Evolutionary conservation across 225 moss, liverwort and hornwort species (phyloP).

Genomic region (Physcomitrellopsis africana): DNA sequence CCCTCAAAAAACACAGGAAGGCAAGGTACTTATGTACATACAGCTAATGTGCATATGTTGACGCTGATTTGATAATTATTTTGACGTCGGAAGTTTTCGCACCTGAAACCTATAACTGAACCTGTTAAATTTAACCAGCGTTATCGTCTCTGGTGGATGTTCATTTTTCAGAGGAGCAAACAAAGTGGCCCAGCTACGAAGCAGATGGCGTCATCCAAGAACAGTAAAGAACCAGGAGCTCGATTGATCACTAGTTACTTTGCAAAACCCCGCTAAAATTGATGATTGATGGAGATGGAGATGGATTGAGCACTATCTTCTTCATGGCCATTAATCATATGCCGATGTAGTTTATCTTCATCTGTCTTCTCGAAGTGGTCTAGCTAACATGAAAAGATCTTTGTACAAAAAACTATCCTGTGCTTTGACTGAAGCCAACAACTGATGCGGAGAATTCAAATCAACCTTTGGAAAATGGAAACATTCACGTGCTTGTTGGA

Average conservation of each 20-base stretch:
- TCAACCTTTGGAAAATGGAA: neutral
- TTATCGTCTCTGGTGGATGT: conserved; percentile 22
- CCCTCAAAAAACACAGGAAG: conserved; percentile 28
- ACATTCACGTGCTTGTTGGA: too few relatives aligned
- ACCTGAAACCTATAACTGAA: neutral
- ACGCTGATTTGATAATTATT: conserved; percentile 5
- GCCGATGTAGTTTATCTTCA: conserved; percentile 3
- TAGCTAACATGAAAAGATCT: neutral
- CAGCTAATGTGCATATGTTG: neutral
- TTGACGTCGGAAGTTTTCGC: neutral
- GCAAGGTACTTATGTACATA: conserved; percentile 40
- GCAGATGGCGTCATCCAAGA: conserved; percentile 40
- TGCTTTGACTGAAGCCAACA: neutral
- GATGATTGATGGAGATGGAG: neutral
- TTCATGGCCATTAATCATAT: neutral
- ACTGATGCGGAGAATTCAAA: neutral
- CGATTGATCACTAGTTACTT: conserved; percentile 55
- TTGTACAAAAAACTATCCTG: neutral
- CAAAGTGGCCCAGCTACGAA: conserved; percentile 45
- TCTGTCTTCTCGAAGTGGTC: neutral
- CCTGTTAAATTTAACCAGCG: neutral
- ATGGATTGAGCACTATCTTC: conserved; percentile 4
- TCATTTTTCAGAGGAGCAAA: conserved; percentile 38
- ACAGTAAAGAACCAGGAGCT: conserved; percentile 33
- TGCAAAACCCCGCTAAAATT: conserved; percentile 47